These are phyloP conservation scores for Pyronema domesticum DNA, from an alignment of 495 filamentous ascomycete species.

Conservation along the genomic window DNA sequence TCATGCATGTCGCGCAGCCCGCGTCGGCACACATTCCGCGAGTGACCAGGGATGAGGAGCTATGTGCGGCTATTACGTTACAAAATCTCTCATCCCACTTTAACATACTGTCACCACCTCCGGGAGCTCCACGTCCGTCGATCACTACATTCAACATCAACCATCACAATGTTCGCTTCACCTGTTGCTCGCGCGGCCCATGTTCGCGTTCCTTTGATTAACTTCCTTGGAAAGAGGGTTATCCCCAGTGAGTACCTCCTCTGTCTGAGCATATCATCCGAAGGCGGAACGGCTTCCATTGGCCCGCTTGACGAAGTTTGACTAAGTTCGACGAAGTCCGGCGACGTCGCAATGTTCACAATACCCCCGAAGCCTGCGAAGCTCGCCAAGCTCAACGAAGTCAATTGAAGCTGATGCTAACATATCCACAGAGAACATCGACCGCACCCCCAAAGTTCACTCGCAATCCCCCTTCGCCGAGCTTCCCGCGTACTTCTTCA, in stretches of 20 bases:
- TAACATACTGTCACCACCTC: too few species aligned
- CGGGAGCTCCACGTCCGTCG: too few species aligned
- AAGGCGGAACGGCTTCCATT: too few species aligned
- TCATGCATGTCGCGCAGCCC: too few species aligned
- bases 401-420: too few species aligned
- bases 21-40: too few species aligned
- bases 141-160: not conserved
- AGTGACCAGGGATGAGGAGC: too few species aligned
- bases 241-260: conserved; percentile 47
- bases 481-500: conserved; percentile 50
- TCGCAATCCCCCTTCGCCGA: conserved; percentile 32
- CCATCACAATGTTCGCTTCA: conserved; percentile 29
- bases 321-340: too few species aligned
- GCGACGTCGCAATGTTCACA: too few species aligned
- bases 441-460: conserved; percentile 49
- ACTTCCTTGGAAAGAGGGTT: conserved; percentile 76
- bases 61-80: too few species aligned
- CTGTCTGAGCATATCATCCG: not conserved
- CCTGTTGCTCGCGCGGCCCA: conserved; percentile 40
- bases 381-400: not conserved
- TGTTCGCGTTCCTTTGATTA: conserved; percentile 65
- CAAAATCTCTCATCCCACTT: too few species aligned
- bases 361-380: not conserved
- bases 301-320: too few species aligned
- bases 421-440: conserved; percentile 37